Conservation (phyloP, 2,329 filamentous ascomycete genomes). For the Didymella arachidicola region DNA sequence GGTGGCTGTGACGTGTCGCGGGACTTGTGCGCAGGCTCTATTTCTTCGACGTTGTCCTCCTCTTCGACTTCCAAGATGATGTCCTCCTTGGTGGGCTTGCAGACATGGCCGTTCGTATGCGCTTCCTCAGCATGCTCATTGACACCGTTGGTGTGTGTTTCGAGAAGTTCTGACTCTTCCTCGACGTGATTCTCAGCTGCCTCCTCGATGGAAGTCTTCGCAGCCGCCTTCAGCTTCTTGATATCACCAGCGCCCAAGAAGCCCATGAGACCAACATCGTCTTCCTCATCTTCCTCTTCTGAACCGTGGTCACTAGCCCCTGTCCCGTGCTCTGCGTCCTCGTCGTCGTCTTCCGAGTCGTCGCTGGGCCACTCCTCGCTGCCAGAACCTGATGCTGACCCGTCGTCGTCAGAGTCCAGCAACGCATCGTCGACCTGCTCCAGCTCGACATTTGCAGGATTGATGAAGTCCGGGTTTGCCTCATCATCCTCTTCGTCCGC, state of each 20-base stretch:
- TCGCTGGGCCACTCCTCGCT: constrained; percentile 51
- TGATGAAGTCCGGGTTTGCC: constrained; percentile 35
- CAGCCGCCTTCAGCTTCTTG: constrained; percentile 46
- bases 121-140: not conserved
- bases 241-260: constrained; percentile 46
- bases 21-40: constrained; percentile 17
- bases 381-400: constrained; percentile 45
- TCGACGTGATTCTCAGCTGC: not conserved
- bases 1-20: constrained; percentile 23
- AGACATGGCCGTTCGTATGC: not conserved
- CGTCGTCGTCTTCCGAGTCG: constrained; percentile 39
- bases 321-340: constrained; percentile 32
- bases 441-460: constrained; percentile 49
- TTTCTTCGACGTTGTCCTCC: not conserved
- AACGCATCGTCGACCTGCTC: constrained; percentile 53
- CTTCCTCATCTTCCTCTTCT: constrained; percentile 31
- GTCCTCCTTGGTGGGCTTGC: constrained; percentile 24
- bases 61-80: constrained; percentile 24
- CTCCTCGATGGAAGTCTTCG: constrained; percentile 37
- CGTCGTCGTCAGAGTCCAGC: constrained; percentile 49
- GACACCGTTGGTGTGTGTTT: not conserved
- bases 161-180: not conserved
- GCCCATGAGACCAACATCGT: constrained; percentile 45
- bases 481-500: constrained; percentile 24
- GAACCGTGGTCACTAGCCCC: constrained; percentile 38